phyloP scores from a whole-genome alignment of 257 asterid species.

The Fraxinus pennsylvanica region DNA sequence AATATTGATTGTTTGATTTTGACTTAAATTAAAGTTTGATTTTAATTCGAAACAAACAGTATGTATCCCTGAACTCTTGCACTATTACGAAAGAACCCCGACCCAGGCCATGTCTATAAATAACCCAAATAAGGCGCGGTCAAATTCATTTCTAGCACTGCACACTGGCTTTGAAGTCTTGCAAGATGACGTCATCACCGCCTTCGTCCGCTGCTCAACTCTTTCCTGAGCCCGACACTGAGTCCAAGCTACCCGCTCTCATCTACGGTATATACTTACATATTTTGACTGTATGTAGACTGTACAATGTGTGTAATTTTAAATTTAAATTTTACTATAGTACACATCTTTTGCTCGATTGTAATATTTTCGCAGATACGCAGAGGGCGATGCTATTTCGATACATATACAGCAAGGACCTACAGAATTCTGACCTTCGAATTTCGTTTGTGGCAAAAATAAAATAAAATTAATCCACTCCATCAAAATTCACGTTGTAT shows the following conservation, averaged over 20 bases:
- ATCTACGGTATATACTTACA: conserved; percentile 45
- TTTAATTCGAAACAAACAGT: no score
- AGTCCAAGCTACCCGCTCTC: conserved; percentile 73
- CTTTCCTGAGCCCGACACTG: conserved; percentile 38
- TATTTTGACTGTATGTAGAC: conserved; percentile 12
- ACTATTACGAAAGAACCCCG: conserved; percentile 7
- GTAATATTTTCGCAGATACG: conserved; percentile 9
- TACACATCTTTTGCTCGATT: conserved; percentile 11
- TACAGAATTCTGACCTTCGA: conserved; percentile 10
- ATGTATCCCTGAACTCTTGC: conserved; percentile 5
- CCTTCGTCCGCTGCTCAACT: conserved; percentile 45
- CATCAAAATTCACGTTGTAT: background rate
- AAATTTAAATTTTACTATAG: background rate
- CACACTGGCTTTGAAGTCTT: conserved; percentile 8
- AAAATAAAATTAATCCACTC: background rate
- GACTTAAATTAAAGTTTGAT: no score
- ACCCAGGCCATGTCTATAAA: conserved; percentile 11
- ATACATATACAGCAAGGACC: background rate
- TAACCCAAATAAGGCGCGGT: conserved; percentile 21
- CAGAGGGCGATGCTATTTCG: background rate
- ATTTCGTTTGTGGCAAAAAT: background rate
- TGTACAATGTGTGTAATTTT: background rate
- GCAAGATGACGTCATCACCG: conserved; percentile 50
- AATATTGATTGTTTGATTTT: no score
- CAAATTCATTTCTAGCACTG: conserved; percentile 20